phyloP scores from a whole-genome alignment of 306 rosid species.

The Prunus mume region DNA sequence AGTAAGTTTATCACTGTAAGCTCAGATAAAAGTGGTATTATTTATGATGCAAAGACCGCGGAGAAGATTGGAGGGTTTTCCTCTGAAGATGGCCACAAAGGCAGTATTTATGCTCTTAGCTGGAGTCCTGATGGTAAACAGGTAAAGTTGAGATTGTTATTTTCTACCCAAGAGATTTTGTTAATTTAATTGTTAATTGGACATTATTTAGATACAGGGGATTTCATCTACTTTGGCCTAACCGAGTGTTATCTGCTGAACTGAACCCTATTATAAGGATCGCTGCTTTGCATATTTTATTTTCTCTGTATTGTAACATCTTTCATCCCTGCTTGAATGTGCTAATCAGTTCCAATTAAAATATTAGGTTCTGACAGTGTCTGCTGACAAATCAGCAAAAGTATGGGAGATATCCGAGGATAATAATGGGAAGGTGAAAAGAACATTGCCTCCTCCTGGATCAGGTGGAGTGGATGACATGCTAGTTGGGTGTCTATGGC shows the following conservation, averaged over 20 bases:
- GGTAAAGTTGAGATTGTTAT: constrained; percentile 33
- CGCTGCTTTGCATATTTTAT: background rate
- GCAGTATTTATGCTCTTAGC: constrained; percentile 92
- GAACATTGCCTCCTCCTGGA: constrained; percentile 67
- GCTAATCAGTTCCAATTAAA: constrained; percentile 25
- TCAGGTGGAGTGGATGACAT: constrained; percentile 94
- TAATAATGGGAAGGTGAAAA: constrained; percentile 60
- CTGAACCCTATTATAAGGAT: background rate
- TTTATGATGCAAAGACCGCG: constrained; percentile 78
- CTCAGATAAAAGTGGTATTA: constrained; percentile 85
- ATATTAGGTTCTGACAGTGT: constrained; percentile 78
- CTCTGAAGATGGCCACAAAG: constrained; percentile 84
- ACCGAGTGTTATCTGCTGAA: background rate
- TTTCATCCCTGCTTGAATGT: constrained; percentile 3
- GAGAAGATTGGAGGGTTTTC: constrained; percentile 89
- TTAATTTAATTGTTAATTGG: too few species aligned
- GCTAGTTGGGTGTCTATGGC: constrained; percentile 93
- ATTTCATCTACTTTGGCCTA: background rate
- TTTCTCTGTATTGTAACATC: background rate
- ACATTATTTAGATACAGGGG: background rate
- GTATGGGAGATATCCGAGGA: constrained; percentile 84
- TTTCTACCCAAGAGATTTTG: background rate
- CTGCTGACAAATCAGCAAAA: constrained; percentile 95
- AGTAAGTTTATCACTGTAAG: constrained; percentile 76
- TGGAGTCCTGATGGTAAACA: constrained; percentile 97